Evolutionary conservation across 2,329 filamentous ascomycete species (phyloP), one percentile per base, ranked within the genome.

Genomic region (Didymella sp.): DNA sequence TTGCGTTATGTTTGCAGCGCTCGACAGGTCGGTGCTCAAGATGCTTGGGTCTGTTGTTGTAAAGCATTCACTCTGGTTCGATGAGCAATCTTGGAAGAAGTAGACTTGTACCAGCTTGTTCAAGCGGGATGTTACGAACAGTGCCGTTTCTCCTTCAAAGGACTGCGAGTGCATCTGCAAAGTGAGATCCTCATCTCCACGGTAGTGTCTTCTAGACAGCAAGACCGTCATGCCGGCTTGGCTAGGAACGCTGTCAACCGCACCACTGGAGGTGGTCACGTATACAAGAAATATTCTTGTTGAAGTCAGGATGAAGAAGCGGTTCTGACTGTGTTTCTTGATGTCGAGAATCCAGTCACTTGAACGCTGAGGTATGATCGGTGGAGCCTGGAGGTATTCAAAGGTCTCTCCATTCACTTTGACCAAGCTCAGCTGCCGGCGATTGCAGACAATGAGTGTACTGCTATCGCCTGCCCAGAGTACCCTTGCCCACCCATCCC

Each of bases 261-360:
- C 58, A 35, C 73, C 65, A 31, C 70, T 69, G 19, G 73, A 54
- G 21, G 68, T 63, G 7, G 61, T 69, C 17, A 84, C 66, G 44
- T 81, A 76, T n/a, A 85, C 62, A 76, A 84, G 79, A 30, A 82
- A 75, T 0, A 89, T 52, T 25, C 76, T 77, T 0, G 77, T 77
- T 12, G 80, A 81, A 1, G 87, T 90, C 41, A 90, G 74, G 9
- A 90, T 75, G 54, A 87, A 84, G 1, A 86, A 65, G n/a, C 84
- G 80, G 24, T 78, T 76, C 5, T 77, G 74, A 17, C 50, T 81
- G 76, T 83, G 84, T 8, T 73, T 64, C 60, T 80, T 79, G 1
- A 87, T 67, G 65, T 89, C 84, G 55, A 91, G 69, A 44, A 91
- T 83, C 81, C 82, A 81, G 56, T 78, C 69, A 3, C 64, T 37